Conservation (phyloP, 1,284 basidiomycete genomes). For the Rhodofomes roseus region DNA sequence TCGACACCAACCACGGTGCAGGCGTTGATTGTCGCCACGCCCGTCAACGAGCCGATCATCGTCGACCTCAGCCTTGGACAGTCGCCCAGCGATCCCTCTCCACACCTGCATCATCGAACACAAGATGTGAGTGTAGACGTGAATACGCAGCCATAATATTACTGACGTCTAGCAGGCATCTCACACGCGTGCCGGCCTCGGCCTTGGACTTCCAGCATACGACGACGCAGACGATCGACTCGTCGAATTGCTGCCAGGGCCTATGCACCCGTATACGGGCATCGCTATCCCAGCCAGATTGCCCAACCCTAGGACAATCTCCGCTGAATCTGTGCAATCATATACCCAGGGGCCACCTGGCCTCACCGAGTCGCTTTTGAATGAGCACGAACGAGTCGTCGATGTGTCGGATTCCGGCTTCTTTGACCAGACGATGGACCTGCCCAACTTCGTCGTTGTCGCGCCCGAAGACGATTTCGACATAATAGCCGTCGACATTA, state of each 20-base stretch:
- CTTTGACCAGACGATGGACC: background rate
- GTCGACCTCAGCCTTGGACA: background rate
- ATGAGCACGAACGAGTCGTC: background rate
- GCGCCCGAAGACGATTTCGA: background rate
- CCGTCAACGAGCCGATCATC: background rate
- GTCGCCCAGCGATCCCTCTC: background rate
- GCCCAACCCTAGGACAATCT: background rate
- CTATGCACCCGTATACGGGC: background rate
- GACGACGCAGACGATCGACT: background rate
- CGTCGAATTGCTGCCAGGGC: background rate
- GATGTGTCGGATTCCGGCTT: background rate
- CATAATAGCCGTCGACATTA: background rate
- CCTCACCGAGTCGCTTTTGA: background rate
- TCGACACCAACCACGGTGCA: background rate
- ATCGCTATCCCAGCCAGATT: background rate
- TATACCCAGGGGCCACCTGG: background rate
- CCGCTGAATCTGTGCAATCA: background rate
- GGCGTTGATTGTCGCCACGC: background rate
- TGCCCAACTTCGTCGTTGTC: background rate
- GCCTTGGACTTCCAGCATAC: background rate
- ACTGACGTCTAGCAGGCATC: background rate
- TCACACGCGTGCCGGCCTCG: background rate
- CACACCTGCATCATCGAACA: background rate
- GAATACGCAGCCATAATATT: too few relatives aligned
- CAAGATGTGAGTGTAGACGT: background rate